phyloP scores from a whole-genome alignment of 1,284 basidiomycete genomes.

The Sanguinoderma infundibulare region DNA sequence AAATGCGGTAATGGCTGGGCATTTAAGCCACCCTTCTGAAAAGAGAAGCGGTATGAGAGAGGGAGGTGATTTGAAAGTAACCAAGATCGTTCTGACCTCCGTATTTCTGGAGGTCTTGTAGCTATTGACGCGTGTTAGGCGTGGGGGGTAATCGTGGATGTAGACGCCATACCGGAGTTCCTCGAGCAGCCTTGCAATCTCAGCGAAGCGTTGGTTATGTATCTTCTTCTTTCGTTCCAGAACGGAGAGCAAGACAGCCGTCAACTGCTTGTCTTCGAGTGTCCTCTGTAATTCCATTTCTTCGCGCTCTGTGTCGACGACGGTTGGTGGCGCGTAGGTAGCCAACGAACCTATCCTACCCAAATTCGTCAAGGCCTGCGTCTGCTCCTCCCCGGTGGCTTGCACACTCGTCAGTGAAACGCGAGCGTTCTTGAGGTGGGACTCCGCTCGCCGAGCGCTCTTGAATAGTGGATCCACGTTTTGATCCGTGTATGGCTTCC shows the following conservation, averaged over 20 bases:
- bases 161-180: constrained; percentile 13
- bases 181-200: constrained; percentile 11
- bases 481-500: background rate
- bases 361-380: background rate
- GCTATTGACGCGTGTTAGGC: background rate
- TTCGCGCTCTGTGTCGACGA: constrained; percentile 13
- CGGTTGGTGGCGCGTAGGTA: background rate
- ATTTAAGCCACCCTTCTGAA: background rate
- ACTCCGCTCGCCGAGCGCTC: constrained; percentile 8
- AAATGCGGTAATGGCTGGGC: background rate
- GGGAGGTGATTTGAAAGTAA: no score
- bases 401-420: constrained; percentile 5
- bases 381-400: constrained; percentile 1
- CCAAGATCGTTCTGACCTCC: background rate
- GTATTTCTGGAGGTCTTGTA: background rate
- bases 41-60: background rate
- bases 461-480: constrained; percentile 11
- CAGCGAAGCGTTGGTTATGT: constrained; percentile 13
- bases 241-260: constrained; percentile 15
- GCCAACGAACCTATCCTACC: background rate
- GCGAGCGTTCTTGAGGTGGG: constrained; percentile 13
- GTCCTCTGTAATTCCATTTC: constrained; percentile 2
- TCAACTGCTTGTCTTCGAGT: constrained; percentile 15
- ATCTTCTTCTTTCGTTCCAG: constrained; percentile 25
- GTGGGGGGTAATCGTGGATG: background rate